These are phyloP conservation scores for Helicosporidium sp. DNA, from an alignment of 139 green algal species.

Conservation along the genomic window DNA sequence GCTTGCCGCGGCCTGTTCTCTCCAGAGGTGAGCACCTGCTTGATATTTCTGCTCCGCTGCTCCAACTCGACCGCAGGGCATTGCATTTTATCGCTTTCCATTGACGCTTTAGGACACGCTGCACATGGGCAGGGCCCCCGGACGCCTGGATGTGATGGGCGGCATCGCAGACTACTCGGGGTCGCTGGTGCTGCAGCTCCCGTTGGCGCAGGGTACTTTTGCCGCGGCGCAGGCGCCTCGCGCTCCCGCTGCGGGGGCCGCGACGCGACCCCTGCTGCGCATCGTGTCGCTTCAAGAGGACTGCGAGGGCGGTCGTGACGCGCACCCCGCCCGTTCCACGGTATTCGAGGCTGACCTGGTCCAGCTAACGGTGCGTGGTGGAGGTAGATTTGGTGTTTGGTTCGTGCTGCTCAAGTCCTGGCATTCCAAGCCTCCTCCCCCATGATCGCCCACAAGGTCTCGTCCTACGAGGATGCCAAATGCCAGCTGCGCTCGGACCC, in stretches of 20 bases:
- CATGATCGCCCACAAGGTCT: too few relatives aligned
- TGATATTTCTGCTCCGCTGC: not conserved
- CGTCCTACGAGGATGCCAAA: constrained; percentile 34
- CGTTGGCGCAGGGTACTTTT: constrained; percentile 21
- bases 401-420: too few relatives aligned
- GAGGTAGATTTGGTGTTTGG: too few relatives aligned
- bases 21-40: not conserved
- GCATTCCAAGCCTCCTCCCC: too few relatives aligned
- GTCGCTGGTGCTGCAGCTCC: constrained; percentile 71
- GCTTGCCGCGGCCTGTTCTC: not conserved
- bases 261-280: constrained; percentile 39
- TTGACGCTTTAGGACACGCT: too few relatives aligned
- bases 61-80: not conserved
- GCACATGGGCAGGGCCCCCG: constrained; percentile 59
- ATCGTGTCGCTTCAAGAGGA: constrained; percentile 40
- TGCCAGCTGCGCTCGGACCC: too few relatives aligned
- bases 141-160: constrained; percentile 88
- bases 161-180: constrained; percentile 92
- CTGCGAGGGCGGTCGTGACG: constrained; percentile 32
- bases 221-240: not conserved
- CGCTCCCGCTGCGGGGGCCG: not conserved
- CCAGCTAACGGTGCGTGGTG: too few relatives aligned
- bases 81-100: too few relatives aligned
- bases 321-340: too few relatives aligned
- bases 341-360: too few relatives aligned